Base-by-base conservation (phyloP, 1,139 yeast genomes). In the Schwanniomyces etchellsii region DNA sequence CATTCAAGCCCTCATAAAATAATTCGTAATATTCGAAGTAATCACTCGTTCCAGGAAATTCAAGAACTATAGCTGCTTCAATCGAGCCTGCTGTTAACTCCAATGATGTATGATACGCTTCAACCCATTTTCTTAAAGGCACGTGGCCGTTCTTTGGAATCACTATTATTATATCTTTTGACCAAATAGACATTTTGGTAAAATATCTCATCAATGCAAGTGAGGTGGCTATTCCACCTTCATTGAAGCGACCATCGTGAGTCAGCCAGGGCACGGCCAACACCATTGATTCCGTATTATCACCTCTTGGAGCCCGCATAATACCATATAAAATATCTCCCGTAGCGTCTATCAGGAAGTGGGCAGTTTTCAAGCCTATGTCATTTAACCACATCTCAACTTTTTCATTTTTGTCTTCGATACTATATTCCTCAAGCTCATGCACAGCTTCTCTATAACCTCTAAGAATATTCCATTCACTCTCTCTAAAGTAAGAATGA, bases 221-320 rank as follows among this genome's bases (percentile, higher is more conserved):
- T 1, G 81, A 74, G 24, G 89, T 53, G 1, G 95, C 73, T 21
- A 85, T 64, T 2, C 95, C 98, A 18, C 96, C 95, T 38, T 76
- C 70, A 53, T 91, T 91, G 20, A 45, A 53, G 40, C 75, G 77
- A 18, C 68, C 58, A 40, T 80, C 84, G 1, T 68, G 52, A 5
- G 76, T 72, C 29, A 48, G 55, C 93, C 96, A 91, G 0, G 98
- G 96, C 5, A 93, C 88, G 6, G 81, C 83, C 28, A 93, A 55
- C 3, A 89, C 95, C 77, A 93, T 82, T 1, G 96, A 88, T 52
- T 93, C 98, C 2, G 97, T 88, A 38, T 91, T 94, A 47, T 91
- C 97, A 15, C 97, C 96, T 41, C 96, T 64, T 2, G 97, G 95
- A 0, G 96, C 94, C 50, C 86, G 95, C 58, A 85, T 69, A 11